Base-by-base conservation (phyloP, 306 rosid species). In the Vigna radiata region DNA sequence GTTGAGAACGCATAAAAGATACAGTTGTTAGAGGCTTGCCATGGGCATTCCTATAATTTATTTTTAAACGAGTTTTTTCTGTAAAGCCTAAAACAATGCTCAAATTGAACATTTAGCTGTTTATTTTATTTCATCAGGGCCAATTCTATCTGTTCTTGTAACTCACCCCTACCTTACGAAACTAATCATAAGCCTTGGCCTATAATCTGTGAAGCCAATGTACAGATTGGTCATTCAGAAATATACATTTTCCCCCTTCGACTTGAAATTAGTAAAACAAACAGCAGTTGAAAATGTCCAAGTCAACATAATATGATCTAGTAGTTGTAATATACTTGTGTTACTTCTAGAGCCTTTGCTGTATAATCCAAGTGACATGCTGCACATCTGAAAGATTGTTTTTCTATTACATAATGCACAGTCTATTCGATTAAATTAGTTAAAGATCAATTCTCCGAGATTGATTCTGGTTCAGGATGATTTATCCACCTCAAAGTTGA, bases 11-110 rank as follows among this genome's bases (percentile, higher is more conserved):
- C 4, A 44, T 29, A 17, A 31, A 73, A 49, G 43, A 39, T 58
- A 44, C 39, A 41, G n/a, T 14, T 60, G 43, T 16, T 31, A 15
- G 16, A 67, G 62, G 43, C 16, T 60, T 60, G 33, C 23, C 56
- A 4, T 41, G 33, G 50, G 36, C 46, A 66, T 59, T 60, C 41
- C 36, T 21, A 16, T 55, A 16, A 7, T 73, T 56, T 36, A 56
- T 19, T 46, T 80, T 27, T 50, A 25, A 65, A 47, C 50, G 7
- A 72, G 41, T 13, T 13, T n/a, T 12, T 47, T 19, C 17, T 15
- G 43, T 15, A 67, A 80, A 66, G 60, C 21, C 68, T 55, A 53
- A 73, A 78, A 65, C 53, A 53, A 64, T 63, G 9, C 4, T 8
- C 9, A 37, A 36, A 17, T 63, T 16, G 29, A 33, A 63, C 8